A percentile compares a stretch with the other conserved stretches of the same genome.
Evolutionary conservation across 83 land plant species (phyloP).

Genomic region (Diphasiastrum complanatum): DNA sequence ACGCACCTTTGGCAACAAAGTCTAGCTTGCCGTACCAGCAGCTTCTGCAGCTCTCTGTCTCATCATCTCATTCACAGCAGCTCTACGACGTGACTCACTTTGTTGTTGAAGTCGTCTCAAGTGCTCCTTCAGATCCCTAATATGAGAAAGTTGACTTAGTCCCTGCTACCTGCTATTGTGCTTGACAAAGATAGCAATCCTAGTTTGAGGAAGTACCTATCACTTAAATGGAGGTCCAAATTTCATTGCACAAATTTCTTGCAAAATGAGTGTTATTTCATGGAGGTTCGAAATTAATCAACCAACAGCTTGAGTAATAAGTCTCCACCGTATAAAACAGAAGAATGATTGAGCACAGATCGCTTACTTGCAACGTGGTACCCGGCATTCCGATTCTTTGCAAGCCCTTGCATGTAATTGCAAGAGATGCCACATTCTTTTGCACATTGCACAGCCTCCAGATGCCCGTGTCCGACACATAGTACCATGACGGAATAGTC

Average conservation of each 20-base stretch:
- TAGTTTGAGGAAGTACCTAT: not conserved
- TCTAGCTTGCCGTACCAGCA: constrained; percentile 37
- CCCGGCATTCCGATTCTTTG: constrained; percentile 40
- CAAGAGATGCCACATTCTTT: constrained; percentile 35
- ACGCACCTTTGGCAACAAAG: too few species aligned
- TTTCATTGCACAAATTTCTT: not conserved
- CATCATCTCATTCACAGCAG: constrained; percentile 97
- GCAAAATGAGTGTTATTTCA: not conserved
- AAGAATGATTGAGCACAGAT: constrained; percentile 5
- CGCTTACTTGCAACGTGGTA: constrained; percentile 43
- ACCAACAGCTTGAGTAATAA: not conserved
- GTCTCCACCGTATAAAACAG: not conserved
- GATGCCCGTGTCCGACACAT: constrained; percentile 30
- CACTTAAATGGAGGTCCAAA: not conserved
- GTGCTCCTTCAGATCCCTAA: constrained; percentile 83
- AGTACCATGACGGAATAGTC: constrained; percentile 34
- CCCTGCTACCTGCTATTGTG: not conserved
- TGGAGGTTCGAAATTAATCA: not conserved
- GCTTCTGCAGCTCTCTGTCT: constrained; percentile 88
- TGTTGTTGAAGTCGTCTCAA: constrained; percentile 78
- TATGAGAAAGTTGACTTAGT: not conserved
- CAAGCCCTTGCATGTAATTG: constrained; percentile 39
- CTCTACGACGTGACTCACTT: constrained; percentile 77
- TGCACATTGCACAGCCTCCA: constrained; percentile 34
- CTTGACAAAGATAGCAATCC: not conserved